These are phyloP conservation scores for Casuarina equisetifolia DNA, from an alignment of 306 rosid species.

Conservation along the genomic window DNA sequence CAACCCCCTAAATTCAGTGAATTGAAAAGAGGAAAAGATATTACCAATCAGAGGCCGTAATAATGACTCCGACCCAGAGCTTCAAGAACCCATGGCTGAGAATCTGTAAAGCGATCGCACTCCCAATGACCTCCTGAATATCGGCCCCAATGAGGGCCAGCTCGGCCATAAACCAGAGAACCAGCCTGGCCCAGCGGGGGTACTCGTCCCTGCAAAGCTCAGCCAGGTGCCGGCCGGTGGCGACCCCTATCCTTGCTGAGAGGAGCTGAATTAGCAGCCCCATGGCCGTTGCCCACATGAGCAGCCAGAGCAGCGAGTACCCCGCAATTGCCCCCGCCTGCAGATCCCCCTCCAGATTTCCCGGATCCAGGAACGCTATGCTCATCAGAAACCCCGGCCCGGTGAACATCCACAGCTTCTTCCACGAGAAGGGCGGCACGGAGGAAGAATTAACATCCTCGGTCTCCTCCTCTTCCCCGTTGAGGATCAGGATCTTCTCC, in stretches of 20 bases:
- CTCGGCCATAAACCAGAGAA: constrained; percentile 89
- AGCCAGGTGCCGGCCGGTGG: constrained; percentile 77
- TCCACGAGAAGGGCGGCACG: constrained; percentile 73
- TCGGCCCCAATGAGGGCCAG: constrained; percentile 91
- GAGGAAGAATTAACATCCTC: constrained; percentile 34
- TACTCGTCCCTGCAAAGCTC: constrained; percentile 85
- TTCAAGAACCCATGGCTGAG: constrained; percentile 70
- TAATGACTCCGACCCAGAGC: constrained; percentile 83
- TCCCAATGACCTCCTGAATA: constrained; percentile 91
- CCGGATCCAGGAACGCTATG: constrained; percentile 91
- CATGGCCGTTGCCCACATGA: constrained; percentile 86
- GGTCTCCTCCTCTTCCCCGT: constrained; percentile 19
- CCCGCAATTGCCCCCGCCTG: constrained; percentile 91
- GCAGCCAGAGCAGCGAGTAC: constrained; percentile 74
- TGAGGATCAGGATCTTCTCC: constrained; percentile 65
- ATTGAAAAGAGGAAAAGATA: neutral
- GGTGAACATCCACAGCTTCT: constrained; percentile 75
- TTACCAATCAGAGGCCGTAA: constrained; percentile 88
- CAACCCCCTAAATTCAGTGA: neutral
- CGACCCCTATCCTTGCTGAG: constrained; percentile 72
- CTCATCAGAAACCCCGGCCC: constrained; percentile 93
- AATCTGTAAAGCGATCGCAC: constrained; percentile 89
- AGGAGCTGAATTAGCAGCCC: constrained; percentile 75
- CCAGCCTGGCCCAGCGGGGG: constrained; percentile 63
- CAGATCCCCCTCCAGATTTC: constrained; percentile 86